phyloP scores from a whole-genome alignment of 2,329 filamentous ascomycete genomes.

The Aspergillus pseudonomiae region DNA sequence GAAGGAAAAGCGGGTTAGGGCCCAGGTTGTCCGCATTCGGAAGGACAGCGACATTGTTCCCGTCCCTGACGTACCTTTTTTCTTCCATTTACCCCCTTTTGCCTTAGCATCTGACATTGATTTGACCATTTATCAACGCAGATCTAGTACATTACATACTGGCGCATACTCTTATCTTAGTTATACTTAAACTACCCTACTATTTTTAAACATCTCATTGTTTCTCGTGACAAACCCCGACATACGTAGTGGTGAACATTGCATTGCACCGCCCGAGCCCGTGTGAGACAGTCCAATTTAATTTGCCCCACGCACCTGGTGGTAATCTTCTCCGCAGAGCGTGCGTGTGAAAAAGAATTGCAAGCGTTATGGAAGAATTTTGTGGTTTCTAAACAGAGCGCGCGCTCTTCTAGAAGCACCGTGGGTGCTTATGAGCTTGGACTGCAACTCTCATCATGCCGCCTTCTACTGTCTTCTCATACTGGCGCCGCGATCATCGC shows the following conservation, averaged over 20 bases:
- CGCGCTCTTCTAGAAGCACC: slow-evolving; percentile 18
- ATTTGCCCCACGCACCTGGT: slow-evolving; percentile 13
- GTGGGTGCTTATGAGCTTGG: slow-evolving; percentile 17
- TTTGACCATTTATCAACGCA: background rate
- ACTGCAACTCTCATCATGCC: slow-evolving; percentile 29
- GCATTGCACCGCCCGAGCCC: slow-evolving; percentile 5
- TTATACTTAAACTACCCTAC: background rate
- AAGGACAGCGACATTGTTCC: background rate
- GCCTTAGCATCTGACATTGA: background rate
- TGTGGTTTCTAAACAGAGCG: slow-evolving; percentile 20
- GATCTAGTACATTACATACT: background rate
- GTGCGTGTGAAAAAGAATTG: background rate
- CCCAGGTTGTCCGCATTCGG: background rate
- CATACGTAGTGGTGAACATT: background rate
- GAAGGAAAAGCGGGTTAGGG: background rate
- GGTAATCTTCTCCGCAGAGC: slow-evolving; percentile 7
- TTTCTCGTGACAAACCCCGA: background rate
- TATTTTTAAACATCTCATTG: background rate
- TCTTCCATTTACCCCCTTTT: background rate
- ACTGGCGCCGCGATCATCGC: slow-evolving; percentile 45
- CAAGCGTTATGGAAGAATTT: slow-evolving; percentile 18
- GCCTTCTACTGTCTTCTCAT: slow-evolving; percentile 43
- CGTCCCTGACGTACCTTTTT: slow-evolving; percentile 1
- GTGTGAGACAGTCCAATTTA: slow-evolving; percentile 11
- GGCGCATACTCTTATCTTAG: background rate